Evolutionary conservation across 495 filamentous ascomycete genomes (phyloP).

Genomic region (Melanomma pulvis-pyrius): DNA sequence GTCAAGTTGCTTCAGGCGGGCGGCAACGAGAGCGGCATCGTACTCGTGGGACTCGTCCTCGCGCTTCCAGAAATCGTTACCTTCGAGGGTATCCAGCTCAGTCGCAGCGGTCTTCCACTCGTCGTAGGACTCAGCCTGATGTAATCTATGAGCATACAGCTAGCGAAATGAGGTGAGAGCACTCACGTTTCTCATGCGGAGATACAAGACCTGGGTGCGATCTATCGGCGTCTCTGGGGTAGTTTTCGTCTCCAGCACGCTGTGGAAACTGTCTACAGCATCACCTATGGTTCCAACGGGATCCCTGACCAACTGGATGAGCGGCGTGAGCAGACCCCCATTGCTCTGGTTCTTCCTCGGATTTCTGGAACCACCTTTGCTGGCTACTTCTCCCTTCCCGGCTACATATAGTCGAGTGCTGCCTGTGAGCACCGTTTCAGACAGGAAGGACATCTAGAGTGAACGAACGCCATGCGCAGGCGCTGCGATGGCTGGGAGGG

Average conservation of each 20-base stretch:
- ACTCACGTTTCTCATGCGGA: conserved; percentile 39
- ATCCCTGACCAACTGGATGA: conserved; percentile 36
- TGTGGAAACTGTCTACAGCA: conserved; percentile 1
- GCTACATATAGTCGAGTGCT: conserved; percentile 22
- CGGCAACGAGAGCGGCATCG: conserved; percentile 65
- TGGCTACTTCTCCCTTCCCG: not conserved
- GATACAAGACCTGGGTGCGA: conserved; percentile 39
- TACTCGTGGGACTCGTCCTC: conserved; percentile 70
- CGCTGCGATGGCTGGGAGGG: conserved; percentile 14
- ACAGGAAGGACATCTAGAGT: conserved; percentile 40
- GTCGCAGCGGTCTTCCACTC: conserved; percentile 59
- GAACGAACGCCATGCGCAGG: conserved; percentile 34
- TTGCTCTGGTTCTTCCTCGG: conserved; percentile 31
- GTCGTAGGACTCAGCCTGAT: conserved; percentile 42
- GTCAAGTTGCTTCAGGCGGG: conserved; percentile 72
- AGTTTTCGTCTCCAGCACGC: not conserved
- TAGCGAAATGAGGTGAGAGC: not conserved
- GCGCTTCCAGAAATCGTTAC: conserved; percentile 79
- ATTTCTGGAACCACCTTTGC: conserved; percentile 8
- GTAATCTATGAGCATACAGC: conserved; percentile 7
- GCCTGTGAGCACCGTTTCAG: conserved; percentile 36
- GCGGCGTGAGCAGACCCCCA: conserved; percentile 31
- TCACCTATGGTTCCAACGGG: conserved; percentile 32
- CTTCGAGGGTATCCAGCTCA: conserved; percentile 80
- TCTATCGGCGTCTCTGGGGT: conserved; percentile 5